A percentile compares a stretch with the other conserved stretches of the same genome.
Conservation (phyloP, 2,329 filamentous ascomycete species). For the Fusarium luffae region DNA sequence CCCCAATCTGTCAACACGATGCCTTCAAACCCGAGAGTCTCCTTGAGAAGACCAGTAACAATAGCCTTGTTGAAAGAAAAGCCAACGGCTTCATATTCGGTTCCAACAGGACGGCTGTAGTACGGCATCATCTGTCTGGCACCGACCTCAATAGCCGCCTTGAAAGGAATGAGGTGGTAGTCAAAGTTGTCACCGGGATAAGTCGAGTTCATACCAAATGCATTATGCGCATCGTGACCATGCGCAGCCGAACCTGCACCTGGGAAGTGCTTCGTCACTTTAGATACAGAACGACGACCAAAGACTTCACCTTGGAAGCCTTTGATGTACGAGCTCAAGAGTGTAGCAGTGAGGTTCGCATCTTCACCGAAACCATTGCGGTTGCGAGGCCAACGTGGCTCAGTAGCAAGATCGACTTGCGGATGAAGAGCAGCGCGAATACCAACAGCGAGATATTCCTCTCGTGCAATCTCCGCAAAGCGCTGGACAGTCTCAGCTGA, state of each 20-base stretch:
- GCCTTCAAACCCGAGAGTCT: constrained; percentile 60
- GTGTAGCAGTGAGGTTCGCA: constrained; percentile 51
- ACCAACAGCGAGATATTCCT: constrained; percentile 57
- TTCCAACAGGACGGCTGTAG: constrained; percentile 59
- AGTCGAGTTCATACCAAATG: constrained; percentile 60
- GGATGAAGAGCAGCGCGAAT: constrained; percentile 60
- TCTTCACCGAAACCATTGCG: constrained; percentile 60
- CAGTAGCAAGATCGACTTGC: constrained; percentile 61
- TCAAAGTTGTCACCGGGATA: constrained; percentile 63
- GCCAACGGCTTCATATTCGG: constrained; percentile 57
- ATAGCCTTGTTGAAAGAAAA: constrained; percentile 63
- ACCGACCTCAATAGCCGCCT: constrained; percentile 59
- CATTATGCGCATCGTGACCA: constrained; percentile 63
- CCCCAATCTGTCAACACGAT: constrained; percentile 64
- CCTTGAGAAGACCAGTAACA: constrained; percentile 59
- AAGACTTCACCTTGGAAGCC: constrained; percentile 58
- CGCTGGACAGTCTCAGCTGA: constrained; percentile 54
- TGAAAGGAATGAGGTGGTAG: constrained; percentile 61
- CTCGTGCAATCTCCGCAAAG: constrained; percentile 60
- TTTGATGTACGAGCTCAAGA: constrained; percentile 56
- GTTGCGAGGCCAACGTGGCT: constrained; percentile 61
- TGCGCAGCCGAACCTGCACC: constrained; percentile 60
- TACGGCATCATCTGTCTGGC: constrained; percentile 63
- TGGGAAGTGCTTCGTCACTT: constrained; percentile 65
- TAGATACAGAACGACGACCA: constrained; percentile 55